phyloP scores from a whole-genome alignment of 2,329 filamentous ascomycete genomes.

The Diaporthe citrichinensis region DNA sequence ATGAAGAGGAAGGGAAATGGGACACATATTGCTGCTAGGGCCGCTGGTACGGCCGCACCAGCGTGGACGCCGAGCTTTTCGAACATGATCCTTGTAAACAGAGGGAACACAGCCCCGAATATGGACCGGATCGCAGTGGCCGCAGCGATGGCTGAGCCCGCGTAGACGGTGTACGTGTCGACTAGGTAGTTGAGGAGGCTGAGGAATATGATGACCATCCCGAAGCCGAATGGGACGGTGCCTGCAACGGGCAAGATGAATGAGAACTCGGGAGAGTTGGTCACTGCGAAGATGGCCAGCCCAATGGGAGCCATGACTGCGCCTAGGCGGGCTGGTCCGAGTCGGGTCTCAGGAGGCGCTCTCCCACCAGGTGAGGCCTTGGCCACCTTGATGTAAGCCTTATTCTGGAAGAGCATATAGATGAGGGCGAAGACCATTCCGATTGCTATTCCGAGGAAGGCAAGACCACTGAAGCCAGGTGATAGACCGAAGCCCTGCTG shows the following conservation, averaged over 20 bases:
- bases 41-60: conserved; percentile 81
- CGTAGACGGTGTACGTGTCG: conserved; percentile 81
- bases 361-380: conserved; percentile 32
- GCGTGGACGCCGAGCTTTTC: conserved; percentile 78
- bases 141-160: conserved; percentile 81
- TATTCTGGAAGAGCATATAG: conserved; percentile 68
- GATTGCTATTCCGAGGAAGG: conserved; percentile 75
- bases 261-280: conserved; percentile 45
- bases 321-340: conserved; percentile 73
- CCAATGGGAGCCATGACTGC: conserved; percentile 54
- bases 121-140: conserved; percentile 79
- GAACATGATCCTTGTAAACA: conserved; percentile 77
- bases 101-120: conserved; percentile 80
- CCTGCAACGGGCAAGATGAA: conserved; percentile 54
- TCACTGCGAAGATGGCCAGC: conserved; percentile 27
- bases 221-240: conserved; percentile 55
- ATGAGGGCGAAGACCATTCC: conserved; percentile 71
- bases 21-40: conserved; percentile 71
- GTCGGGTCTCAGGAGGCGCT: conserved; percentile 74
- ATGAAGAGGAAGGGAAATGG: conserved; percentile 74
- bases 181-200: conserved; percentile 76
- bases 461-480: conserved; percentile 68
- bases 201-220: conserved; percentile 75
- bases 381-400: conserved; percentile 59
- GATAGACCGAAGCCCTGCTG: conserved; percentile 70